Percentiles rank a stretch among this genome's conserved stretches.
Conservation (phyloP, 2,329 filamentous ascomycete species). For the Penicillium sp. region DNA sequence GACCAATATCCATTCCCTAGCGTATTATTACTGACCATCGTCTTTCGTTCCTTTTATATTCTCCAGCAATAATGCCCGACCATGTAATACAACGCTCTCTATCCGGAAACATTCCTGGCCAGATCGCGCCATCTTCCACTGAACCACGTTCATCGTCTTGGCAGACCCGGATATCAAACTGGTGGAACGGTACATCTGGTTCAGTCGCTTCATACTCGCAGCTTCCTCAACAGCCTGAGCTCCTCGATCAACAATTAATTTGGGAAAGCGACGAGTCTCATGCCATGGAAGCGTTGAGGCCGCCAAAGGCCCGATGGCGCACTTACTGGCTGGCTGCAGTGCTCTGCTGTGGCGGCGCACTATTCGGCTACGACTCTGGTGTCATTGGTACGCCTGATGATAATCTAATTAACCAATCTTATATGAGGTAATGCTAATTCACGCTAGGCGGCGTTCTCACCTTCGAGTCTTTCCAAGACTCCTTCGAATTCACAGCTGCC, state of each 20-base stretch:
- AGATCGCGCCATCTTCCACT: slow-evolving; percentile 7
- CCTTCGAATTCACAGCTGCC: slow-evolving; percentile 45
- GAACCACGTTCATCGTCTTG: slow-evolving; percentile 12
- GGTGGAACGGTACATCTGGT: slow-evolving; percentile 13
- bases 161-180: slow-evolving; percentile 11
- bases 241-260: slow-evolving; percentile 6
- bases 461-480: slow-evolving; percentile 47
- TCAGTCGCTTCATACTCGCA: slow-evolving; percentile 16
- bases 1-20: neutral
- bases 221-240: slow-evolving; percentile 18
- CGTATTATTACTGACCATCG: neutral
- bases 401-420: neutral
- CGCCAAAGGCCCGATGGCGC: slow-evolving; percentile 43
- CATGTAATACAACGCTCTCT: slow-evolving; percentile 14
- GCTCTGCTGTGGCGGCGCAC: slow-evolving; percentile 54
- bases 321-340: slow-evolving; percentile 57
- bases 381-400: slow-evolving; percentile 40
- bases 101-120: slow-evolving; percentile 11
- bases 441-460: slow-evolving; percentile 50
- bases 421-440: neutral
- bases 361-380: slow-evolving; percentile 48
- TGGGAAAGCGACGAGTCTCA: neutral
- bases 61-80: slow-evolving; percentile 13
- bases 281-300: slow-evolving; percentile 13
- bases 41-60: neutral